Base-by-base conservation (phyloP, 2,329 filamentous ascomycete genomes). In the Pseudovirgaria hyperparasitica region DNA sequence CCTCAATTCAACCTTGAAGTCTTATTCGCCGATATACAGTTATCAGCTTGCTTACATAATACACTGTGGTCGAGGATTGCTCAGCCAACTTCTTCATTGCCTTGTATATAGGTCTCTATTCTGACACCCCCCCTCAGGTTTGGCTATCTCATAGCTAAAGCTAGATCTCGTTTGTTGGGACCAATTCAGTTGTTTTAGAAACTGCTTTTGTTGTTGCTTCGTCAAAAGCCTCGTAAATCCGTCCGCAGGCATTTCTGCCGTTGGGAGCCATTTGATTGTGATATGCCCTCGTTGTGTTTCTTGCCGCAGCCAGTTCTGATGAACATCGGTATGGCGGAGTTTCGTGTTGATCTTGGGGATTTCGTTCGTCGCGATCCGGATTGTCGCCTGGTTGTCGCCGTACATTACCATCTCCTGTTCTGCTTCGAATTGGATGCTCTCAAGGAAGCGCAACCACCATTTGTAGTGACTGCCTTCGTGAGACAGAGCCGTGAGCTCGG, bases 371-470 rank as follows among this genome's bases (percentile, higher is more conserved):
- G 31, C 13, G 2, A 38, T 28, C 13, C 31, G 18, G 4, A 38
- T 23, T 5, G 36, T 33, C 10, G 30, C 26, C 13, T 23, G 10
- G 26, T 38, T 37, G 17, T 37, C 29, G 18, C 29, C 28, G 6
- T 22, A 22, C 6, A 28, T 21, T 4, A 17, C 9, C 1, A 16
- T 9, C 2, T 13, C 2, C 13, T 26, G 12, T 2, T 20, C 21
- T 3, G 27, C 32, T 25, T 34, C 14, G 9, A 39, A 34, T 1
- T 30, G n/a, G 11, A 40, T 29, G 3, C 21, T n/a, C 8, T 34
- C 22, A 20, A 44, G 41, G 2, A 43, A 5, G 15, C 32, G 15
- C 2, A 22, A 16, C 35, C 30, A 43, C 33, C 13, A 31, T 3
- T 27, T n/a, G 10, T 26, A 21, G 19, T 37, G 13, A 5, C 23